Evolutionary conservation across 2,329 filamentous ascomycete species (phyloP), one percentile per base, ranked within the genome.

Genomic region (Cercospora zeina): DNA sequence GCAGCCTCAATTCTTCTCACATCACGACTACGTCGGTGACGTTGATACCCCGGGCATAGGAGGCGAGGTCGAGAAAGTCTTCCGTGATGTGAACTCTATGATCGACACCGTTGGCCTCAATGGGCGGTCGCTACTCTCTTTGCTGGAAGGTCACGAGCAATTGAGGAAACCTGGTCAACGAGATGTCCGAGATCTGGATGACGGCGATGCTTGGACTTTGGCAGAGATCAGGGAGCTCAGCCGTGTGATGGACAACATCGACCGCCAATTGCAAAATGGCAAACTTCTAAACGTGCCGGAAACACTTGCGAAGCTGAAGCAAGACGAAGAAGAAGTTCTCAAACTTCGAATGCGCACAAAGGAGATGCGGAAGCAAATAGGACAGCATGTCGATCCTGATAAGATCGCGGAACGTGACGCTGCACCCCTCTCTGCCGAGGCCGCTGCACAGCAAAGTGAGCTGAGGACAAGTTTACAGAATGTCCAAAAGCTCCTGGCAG

Each of bases 61-160:
- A 30, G 79, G 77, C 27, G 76, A 81, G 68, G 80, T 83, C 60
- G 79, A 83, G 69, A 77, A 77, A 56, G 72, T 83, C 56, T 95
- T 90, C 74, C 84, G 89, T 49, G 90, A 93, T 70, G 90, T 93
- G 73, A 93, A 95, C 75, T 90, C 90, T 11, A 99, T 97, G 95
- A 87, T 99, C 47, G 91, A 97, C 70, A 93, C 90, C 0, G 79
- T 97, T 42, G 93, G 93, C 9, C 83, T 97, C 54, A 97, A 97
- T 73, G 86, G 90, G 5, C 84, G 93, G 14, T 86, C 82, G 7
- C 70, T 88, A 45, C 76, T 80, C 19, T 79, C 81, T 0, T 88
- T 84, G 69, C 76, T 93, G 47, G 81, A 84, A 59, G 90, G 88
- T 7, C 89, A 96, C 68, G 81, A 80, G 10, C 79, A 86, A 54